These are phyloP conservation scores for Ministeria vibrans DNA, from an alignment of 78 protist species.

Conservation along the genomic window DNA sequence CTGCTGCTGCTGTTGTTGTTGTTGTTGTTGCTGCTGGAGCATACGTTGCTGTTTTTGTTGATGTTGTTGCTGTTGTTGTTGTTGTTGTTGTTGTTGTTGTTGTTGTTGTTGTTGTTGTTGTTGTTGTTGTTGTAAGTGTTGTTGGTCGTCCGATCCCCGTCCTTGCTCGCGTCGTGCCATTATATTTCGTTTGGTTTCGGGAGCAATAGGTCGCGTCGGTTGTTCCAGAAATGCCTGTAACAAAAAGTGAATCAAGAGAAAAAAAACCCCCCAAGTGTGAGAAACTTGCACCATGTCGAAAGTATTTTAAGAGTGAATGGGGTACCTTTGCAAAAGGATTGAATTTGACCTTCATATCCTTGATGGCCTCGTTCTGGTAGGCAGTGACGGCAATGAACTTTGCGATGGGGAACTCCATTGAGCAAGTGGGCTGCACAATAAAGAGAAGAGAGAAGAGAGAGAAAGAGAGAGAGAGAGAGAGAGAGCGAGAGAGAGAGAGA, in stretches of 20 bases:
- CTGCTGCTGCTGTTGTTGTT: no score
- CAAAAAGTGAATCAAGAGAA: neutral
- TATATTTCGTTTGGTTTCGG: neutral
- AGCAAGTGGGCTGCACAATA: no score
- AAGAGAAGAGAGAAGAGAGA: no score
- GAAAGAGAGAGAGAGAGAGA: no score
- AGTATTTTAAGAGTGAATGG: neutral
- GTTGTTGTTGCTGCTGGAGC: no score
- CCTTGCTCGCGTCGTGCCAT: neutral
- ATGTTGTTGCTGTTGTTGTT: neutral
- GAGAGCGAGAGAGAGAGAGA: no score
- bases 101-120: neutral
- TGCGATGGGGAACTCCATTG: neutral
- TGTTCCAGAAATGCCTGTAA: neutral
- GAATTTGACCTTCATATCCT: neutral
- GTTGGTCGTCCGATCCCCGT: neutral
- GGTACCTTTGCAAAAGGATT: neutral
- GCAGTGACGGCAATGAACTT: neutral
- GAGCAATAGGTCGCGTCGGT: neutral
- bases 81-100: neutral
- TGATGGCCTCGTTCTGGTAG: constrained; percentile 5
- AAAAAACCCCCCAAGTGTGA: neutral
- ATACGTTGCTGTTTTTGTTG: neutral
- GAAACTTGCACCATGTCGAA: neutral
- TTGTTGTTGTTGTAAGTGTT: neutral